Base-by-base conservation (phyloP, 176 grass and related monocot species). In the Themeda triandra region DNA sequence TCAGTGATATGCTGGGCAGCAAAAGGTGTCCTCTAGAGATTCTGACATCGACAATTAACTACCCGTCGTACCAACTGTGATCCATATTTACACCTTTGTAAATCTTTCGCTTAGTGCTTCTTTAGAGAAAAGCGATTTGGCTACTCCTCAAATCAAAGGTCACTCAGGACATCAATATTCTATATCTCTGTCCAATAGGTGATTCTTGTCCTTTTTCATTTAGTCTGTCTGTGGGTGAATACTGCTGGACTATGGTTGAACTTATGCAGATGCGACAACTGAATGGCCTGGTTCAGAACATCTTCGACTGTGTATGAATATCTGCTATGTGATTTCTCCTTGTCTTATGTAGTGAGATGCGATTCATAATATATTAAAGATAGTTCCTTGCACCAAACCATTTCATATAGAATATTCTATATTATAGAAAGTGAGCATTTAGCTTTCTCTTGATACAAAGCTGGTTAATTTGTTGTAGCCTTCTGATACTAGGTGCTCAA, bases 1-100 rank as follows among this genome's bases (percentile, higher is more conserved):
- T 58, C 10, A 66, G 21, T 79, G 66, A 84, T 88, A 84, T 29
- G 75, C 25, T 83, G 5, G 12, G 7, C 14, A 21, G 25, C 67
- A 84, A 88, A 88, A 72, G 56, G 66, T 79, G 31, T 54, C 42
- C 32, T 42, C 25, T 4, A 65, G 44, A 79, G 67, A 88, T 88
- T 18, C 33, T 74, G 75, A 79, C 33, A n/a, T 71, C 84, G 75
- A 88, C 58, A 25, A 66, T 30, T 84, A 79, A 88, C 75, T 62
- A 66, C 54, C 40, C 25, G 51, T 21, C 3, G 13, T 72, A 64
- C 66, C 73, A 83, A 25, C 63, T 41, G 31, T 65, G 73, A 18
- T 83, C 30, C 32, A 60, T 36, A 76, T 75, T 21, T 83, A 69
- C 14, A 69, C 29, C 23, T 83, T 88, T 79, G 39, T 64, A 66